Conservation (phyloP, 1,284 basidiomycete species). For the Sporisorium iseilematis-ciliati region DNA sequence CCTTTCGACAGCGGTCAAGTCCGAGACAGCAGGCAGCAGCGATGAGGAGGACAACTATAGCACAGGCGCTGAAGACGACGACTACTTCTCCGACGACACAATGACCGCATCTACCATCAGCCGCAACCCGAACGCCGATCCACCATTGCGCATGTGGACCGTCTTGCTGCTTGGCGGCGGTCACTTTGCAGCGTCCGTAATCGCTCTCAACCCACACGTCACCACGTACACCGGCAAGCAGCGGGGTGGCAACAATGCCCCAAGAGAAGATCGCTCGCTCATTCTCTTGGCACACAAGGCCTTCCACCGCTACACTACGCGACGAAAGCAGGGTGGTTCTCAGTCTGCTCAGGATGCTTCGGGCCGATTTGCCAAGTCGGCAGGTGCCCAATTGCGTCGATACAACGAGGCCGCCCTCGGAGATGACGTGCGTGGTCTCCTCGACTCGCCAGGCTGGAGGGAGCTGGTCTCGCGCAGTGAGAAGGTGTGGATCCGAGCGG, state of each 20-base stretch:
- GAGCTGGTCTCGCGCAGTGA: constrained; percentile 61
- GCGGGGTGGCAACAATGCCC: constrained; percentile 18
- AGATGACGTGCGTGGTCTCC: constrained; percentile 76
- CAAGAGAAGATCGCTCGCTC: constrained; percentile 66
- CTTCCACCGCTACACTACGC: constrained; percentile 98
- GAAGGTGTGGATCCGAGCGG: constrained; percentile 64
- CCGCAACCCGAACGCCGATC: constrained; percentile 40
- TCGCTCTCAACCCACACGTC: constrained; percentile 73
- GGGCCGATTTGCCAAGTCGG: constrained; percentile 89
- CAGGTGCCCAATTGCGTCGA: constrained; percentile 91
- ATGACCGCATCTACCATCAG: constrained; percentile 28
- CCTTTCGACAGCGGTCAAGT: constrained; percentile 30
- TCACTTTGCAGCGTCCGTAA: constrained; percentile 93
- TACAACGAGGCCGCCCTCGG: constrained; percentile 93
- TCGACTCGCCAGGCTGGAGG: constrained; percentile 59
- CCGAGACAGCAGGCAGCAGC: constrained; percentile 24
- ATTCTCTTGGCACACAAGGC: constrained; percentile 92
- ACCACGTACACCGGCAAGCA: constrained; percentile 37
- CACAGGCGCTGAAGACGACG: constrained; percentile 23
- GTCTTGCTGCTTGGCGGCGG: constrained; percentile 96
- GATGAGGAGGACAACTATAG: constrained; percentile 36
- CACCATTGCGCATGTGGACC: constrained; percentile 79
- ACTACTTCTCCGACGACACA: constrained; percentile 30
- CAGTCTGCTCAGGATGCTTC: constrained; percentile 92
- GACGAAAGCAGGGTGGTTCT: constrained; percentile 95